Evolutionary conservation across 164 flowering plant genomes (phyloP).

Genomic region (Chimonanthus praecox): DNA sequence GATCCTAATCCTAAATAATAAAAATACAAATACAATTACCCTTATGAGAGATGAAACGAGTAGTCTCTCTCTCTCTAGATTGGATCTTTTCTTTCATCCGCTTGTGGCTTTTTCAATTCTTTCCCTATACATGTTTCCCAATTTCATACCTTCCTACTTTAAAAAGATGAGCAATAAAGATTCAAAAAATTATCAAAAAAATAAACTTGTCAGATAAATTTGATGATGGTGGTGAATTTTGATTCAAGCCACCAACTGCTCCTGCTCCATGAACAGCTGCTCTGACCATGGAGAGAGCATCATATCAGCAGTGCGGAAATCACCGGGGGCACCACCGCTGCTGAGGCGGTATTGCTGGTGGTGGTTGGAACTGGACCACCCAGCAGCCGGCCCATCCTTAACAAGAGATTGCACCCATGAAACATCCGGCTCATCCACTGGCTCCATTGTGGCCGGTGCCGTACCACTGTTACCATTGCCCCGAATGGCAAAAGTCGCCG

Average conservation of each 20-base stretch:
- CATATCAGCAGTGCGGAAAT: slow-evolving; percentile 13
- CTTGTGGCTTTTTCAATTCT: background rate
- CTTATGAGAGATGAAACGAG: background rate
- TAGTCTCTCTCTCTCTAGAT: background rate
- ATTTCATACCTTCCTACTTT: slow-evolving; percentile 4
- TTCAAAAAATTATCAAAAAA: slow-evolving; percentile 10
- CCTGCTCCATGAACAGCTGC: slow-evolving; percentile 84
- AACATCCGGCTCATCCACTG: slow-evolving; percentile 63
- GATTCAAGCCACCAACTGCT: slow-evolving; percentile 74
- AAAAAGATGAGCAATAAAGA: slow-evolving; percentile 13
- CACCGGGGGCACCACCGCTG: slow-evolving; percentile 13
- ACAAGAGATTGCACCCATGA: slow-evolving; percentile 88
- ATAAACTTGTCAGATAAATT: slow-evolving; percentile 22
- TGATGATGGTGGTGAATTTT: background rate
- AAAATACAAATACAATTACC: background rate
- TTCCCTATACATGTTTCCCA: background rate
- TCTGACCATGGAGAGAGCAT: slow-evolving; percentile 55
- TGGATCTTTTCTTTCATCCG: too few species aligned
- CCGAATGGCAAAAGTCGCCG: slow-evolving; percentile 75
- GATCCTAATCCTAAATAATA: background rate
- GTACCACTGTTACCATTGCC: slow-evolving; percentile 11
- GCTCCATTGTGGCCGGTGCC: slow-evolving; percentile 6
- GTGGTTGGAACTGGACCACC: background rate
- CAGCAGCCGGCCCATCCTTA: slow-evolving; percentile 44
- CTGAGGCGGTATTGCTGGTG: slow-evolving; percentile 22